A percentile compares a stretch with the other conserved stretches of the same genome.
phyloP scores from a whole-genome alignment of 306 rosid genomes.

The Vigna unguiculata region DNA sequence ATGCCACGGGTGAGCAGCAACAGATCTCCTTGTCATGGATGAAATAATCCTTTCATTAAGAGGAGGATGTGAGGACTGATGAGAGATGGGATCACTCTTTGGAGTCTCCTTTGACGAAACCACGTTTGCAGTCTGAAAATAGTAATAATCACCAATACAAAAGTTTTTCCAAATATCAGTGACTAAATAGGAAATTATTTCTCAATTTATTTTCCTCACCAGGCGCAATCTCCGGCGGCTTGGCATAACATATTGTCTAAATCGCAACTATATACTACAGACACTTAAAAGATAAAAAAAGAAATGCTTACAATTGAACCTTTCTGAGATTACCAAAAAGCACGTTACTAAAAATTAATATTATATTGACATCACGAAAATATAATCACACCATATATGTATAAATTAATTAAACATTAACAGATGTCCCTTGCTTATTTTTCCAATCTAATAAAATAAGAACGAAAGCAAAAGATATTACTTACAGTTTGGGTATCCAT shows the following conservation, averaged over 20 bases:
- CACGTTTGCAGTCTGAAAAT: slow-evolving; percentile 59
- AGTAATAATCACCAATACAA: not conserved
- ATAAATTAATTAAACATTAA: not conserved
- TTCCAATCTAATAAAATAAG: not conserved
- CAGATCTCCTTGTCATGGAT: slow-evolving; percentile 95
- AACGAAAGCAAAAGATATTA: slow-evolving; percentile 6
- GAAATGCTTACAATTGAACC: not conserved
- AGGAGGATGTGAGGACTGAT: slow-evolving; percentile 65
- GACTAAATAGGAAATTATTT: not conserved
- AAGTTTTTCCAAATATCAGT: not conserved
- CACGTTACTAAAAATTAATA: not conserved
- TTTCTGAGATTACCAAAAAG: not conserved
- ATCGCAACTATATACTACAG: not conserved
- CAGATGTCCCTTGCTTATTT: not conserved
- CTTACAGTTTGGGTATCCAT: slow-evolving; percentile 49
- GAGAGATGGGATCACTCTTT: slow-evolving; percentile 44
- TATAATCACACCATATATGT: not conserved
- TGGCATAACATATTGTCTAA: not conserved
- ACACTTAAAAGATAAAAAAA: not conserved
- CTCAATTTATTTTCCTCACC: not conserved
- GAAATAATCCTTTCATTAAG: slow-evolving; percentile 97
- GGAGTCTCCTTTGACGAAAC: slow-evolving; percentile 71
- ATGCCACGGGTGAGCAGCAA: slow-evolving; percentile 99
- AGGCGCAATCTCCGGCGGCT: not conserved
- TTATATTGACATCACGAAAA: not conserved